Evolutionary conservation across 1,284 basidiomycete genomes (phyloP).

Genomic region (Boletus smithii): DNA sequence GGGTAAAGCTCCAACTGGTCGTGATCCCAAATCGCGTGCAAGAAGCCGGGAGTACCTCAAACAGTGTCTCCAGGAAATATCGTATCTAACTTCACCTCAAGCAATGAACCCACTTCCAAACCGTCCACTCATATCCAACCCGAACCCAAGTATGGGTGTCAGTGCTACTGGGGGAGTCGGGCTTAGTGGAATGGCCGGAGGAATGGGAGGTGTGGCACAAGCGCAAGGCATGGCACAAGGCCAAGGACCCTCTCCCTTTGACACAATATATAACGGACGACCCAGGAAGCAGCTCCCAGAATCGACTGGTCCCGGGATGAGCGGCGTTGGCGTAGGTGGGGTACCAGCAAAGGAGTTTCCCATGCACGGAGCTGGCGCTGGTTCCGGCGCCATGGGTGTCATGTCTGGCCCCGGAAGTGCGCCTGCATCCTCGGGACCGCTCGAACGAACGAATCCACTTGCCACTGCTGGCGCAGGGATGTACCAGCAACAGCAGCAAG

Average conservation of each 20-base stretch:
- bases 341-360: conserved; percentile 62
- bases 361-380: conserved; percentile 52
- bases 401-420: conserved; percentile 50
- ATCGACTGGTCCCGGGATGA: conserved; percentile 28
- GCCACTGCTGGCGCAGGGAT: conserved; percentile 42
- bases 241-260: conserved; percentile 52
- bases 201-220: conserved; percentile 16
- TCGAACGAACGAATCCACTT: conserved; percentile 52
- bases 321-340: too few species aligned
- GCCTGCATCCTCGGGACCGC: conserved; percentile 41
- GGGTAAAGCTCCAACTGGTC: conserved; percentile 72
- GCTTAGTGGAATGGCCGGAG: conserved; percentile 11
- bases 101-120: conserved; percentile 96
- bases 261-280: conserved; percentile 70
- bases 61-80: conserved; percentile 98
- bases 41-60: conserved; percentile 96
- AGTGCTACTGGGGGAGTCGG: conserved; percentile 14
- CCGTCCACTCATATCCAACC: conserved; percentile 68
- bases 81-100: conserved; percentile 93
- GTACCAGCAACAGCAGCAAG: conserved; percentile 39
- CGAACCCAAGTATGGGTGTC: conserved; percentile 42
- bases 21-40: conserved; percentile 91
- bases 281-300: conserved; percentile 79
- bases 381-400: too few species aligned
- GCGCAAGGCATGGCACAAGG: conserved; percentile 17